A percentile compares a stretch with the other conserved stretches of the same genome.
These are phyloP conservation scores for Sarcomyxa edulis DNA, from an alignment of 768 basidiomycete genomes.

Conservation along the genomic window DNA sequence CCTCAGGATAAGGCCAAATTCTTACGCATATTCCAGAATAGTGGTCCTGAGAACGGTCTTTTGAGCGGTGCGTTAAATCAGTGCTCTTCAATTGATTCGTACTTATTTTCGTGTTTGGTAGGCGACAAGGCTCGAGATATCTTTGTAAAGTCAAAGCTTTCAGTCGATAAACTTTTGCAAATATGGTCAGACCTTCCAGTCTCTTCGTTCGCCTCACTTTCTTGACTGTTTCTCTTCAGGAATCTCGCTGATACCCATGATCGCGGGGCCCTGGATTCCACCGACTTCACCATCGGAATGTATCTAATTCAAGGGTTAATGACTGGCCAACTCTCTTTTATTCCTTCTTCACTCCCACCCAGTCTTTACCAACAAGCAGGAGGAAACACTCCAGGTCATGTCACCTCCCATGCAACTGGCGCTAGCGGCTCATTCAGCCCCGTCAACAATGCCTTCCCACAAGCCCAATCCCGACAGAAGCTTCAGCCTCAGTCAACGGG, in stretches of 20 bases:
- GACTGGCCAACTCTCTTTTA: constrained; percentile 65
- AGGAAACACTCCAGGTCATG: constrained; percentile 30
- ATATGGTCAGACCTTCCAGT: constrained; percentile 65
- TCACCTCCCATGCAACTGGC: constrained; percentile 54
- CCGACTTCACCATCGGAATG: constrained; percentile 96
- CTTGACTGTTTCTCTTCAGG: constrained; percentile 39
- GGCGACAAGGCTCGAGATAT: constrained; percentile 87
- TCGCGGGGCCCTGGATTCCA: constrained; percentile 80
- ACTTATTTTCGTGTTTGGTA: constrained; percentile 17
- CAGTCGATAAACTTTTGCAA: constrained; percentile 81
- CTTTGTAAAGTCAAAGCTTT: constrained; percentile 87
- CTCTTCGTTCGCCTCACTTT: background rate
- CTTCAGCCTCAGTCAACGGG: constrained; percentile 66
- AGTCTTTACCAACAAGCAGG: constrained; percentile 82
- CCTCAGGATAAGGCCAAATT: constrained; percentile 85
- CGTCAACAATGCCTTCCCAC: constrained; percentile 33
- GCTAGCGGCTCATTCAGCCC: constrained; percentile 62
- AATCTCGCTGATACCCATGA: constrained; percentile 92
- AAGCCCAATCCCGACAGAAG: constrained; percentile 22
- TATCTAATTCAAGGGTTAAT: constrained; percentile 92
- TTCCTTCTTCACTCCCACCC: constrained; percentile 75
- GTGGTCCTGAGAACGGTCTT: constrained; percentile 70
- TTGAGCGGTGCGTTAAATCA: constrained; percentile 57
- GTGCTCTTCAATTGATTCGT: background rate
- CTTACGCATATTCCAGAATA: constrained; percentile 65